These are phyloP conservation scores for Sporormia fimetaria DNA, from an alignment of 495 filamentous ascomycete genomes.

Conservation along the genomic window DNA sequence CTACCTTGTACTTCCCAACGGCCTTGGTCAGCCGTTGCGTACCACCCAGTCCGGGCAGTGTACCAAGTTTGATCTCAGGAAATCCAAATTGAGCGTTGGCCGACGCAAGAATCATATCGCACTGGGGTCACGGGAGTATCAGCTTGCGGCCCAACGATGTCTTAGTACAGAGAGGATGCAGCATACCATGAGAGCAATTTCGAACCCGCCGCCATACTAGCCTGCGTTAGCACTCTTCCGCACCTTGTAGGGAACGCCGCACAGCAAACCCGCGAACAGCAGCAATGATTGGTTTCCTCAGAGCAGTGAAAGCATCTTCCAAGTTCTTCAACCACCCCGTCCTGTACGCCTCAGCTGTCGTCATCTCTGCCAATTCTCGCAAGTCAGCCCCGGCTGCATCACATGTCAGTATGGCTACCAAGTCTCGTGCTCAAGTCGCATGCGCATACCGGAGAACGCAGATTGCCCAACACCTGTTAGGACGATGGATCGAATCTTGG, in stretches of 20 bases:
- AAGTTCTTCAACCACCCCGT: conserved; percentile 33
- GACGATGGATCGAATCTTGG: conserved; percentile 6
- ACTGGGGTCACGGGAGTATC: conserved; percentile 14
- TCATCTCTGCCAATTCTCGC: conserved; percentile 29
- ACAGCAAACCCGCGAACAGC: conserved; percentile 16
- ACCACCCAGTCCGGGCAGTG: conserved; percentile 37
- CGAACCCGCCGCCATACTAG: conserved; percentile 20
- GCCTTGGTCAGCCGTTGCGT: conserved; percentile 34
- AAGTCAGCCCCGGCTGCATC: conserved; percentile 33
- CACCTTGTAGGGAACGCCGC: neutral
- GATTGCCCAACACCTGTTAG: conserved; percentile 8
- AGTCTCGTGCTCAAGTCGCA: neutral
- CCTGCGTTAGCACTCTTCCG: conserved; percentile 13
- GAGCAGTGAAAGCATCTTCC: conserved; percentile 24
- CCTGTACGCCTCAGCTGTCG: conserved; percentile 26
- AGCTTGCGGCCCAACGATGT: neutral
- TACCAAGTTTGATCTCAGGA: conserved; percentile 37
- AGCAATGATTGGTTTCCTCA: conserved; percentile 9
- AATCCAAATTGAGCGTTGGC: conserved; percentile 33
- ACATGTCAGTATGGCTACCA: neutral
- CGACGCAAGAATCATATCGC: conserved; percentile 36
- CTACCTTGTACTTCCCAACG: conserved; percentile 33
- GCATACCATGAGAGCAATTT: conserved; percentile 17
- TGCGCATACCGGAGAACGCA: conserved; percentile 8
- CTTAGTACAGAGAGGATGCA: neutral